Percentiles rank a stretch among this genome's conserved stretches.
These are phyloP conservation scores for Apiospora phragmitis DNA, from an alignment of 2,329 filamentous ascomycete genomes.

Conservation along the genomic window DNA sequence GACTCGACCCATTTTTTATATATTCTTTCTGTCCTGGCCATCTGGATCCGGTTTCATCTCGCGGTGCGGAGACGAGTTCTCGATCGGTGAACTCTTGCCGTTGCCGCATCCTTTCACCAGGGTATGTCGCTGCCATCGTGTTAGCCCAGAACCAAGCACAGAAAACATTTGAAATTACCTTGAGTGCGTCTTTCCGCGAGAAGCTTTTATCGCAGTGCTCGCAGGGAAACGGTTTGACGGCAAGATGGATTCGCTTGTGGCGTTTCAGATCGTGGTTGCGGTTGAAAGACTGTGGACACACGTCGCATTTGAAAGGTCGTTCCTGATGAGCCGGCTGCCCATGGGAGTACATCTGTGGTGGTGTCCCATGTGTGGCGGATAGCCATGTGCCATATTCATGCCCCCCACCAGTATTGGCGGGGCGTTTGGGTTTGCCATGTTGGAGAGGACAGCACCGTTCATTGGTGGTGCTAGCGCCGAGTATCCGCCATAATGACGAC, in stretches of 20 bases:
- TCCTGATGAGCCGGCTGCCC: slow-evolving; percentile 63
- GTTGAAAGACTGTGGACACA: slow-evolving; percentile 92
- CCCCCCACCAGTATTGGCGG: slow-evolving; percentile 70
- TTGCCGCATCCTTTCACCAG: slow-evolving; percentile 65
- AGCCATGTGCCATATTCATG: slow-evolving; percentile 55
- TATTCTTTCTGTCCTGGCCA: slow-evolving; percentile 10
- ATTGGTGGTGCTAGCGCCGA: slow-evolving; percentile 56
- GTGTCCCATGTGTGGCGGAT: slow-evolving; percentile 50
- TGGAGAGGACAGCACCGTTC: slow-evolving; percentile 72
- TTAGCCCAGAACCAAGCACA: slow-evolving; percentile 19
- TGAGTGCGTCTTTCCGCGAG: slow-evolving; percentile 92
- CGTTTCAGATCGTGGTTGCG: slow-evolving; percentile 94
- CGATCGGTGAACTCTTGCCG: slow-evolving; percentile 27
- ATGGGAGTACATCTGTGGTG: slow-evolving; percentile 62
- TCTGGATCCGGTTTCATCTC: slow-evolving; percentile 24
- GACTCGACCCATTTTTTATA: not conserved
- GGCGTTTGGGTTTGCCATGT: slow-evolving; percentile 71
- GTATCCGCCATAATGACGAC: slow-evolving; percentile 41
- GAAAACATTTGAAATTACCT: slow-evolving; percentile 60
- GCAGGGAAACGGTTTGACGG: slow-evolving; percentile 95
- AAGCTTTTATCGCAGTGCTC: slow-evolving; percentile 93
- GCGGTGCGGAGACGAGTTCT: slow-evolving; percentile 22
- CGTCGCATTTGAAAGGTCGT: slow-evolving; percentile 90
- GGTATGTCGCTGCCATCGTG: slow-evolving; percentile 53
- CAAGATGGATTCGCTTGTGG: slow-evolving; percentile 92